These are phyloP conservation scores for Boletus bicolor DNA, from an alignment of 768 basidiomycete genomes.

Conservation along the genomic window DNA sequence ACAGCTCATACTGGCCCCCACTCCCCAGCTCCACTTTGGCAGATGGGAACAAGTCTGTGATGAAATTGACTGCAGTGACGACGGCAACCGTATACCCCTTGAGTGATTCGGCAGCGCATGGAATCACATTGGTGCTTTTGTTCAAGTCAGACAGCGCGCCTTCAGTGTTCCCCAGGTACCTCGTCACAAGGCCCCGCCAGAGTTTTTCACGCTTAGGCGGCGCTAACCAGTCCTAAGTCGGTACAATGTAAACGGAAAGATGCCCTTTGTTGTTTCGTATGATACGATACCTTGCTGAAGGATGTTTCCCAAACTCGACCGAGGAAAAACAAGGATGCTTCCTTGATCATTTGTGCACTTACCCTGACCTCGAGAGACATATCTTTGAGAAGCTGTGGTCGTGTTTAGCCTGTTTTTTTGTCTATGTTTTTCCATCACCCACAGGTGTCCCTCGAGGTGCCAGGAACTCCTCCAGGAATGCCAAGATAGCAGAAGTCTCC, in stretches of 20 bases:
- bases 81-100: conserved; percentile 16
- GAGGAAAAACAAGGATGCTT: conserved; percentile 26
- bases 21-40: conserved; percentile 4
- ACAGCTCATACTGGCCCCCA: conserved; percentile 19
- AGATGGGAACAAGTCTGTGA: conserved; percentile 23
- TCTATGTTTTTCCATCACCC: background rate
- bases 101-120: conserved; percentile 9
- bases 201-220: conserved; percentile 22
- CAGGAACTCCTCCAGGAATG: conserved; percentile 23
- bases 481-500: conserved; percentile 26
- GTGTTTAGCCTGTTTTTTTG: background rate
- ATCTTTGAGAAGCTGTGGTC: conserved; percentile 15
- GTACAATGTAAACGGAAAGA: background rate
- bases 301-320: conserved; percentile 2
- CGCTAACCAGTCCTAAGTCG: conserved; percentile 20
- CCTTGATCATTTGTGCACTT: conserved; percentile 20
- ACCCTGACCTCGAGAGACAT: conserved; percentile 16
- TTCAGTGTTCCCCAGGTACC: conserved; percentile 24
- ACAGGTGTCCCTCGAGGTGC: conserved; percentile 13
- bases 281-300: conserved; percentile 10
- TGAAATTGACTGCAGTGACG: conserved; percentile 20
- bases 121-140: conserved; percentile 10
- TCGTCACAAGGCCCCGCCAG: conserved; percentile 13
- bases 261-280: background rate
- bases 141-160: conserved; percentile 15